A percentile compares a stretch with the other conserved stretches of the same genome.
Conservation (phyloP, 768 basidiomycete species). For the Pulveroboletus sp. region DNA sequence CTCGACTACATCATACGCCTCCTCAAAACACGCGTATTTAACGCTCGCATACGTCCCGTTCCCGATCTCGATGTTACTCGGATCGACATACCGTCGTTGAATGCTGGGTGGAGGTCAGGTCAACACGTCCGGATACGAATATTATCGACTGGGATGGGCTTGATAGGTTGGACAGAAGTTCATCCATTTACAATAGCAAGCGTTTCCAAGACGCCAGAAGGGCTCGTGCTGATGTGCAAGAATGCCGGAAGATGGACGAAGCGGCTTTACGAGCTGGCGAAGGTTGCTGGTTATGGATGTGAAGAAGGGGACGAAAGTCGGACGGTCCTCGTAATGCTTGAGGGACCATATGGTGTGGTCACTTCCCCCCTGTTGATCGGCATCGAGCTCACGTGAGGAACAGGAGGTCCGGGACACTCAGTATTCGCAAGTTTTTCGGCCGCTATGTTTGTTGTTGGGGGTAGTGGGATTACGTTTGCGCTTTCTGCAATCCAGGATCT, state of each 20-base stretch:
- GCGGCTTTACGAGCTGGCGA: conserved; percentile 39
- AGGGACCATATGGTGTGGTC: conserved; percentile 50
- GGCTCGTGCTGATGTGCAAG: conserved; percentile 50
- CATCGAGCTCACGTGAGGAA: conserved; percentile 3
- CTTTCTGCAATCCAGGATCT: conserved; percentile 52
- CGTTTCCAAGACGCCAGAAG: conserved; percentile 38
- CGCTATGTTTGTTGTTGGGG: conserved; percentile 54
- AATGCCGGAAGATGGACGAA: conserved; percentile 49
- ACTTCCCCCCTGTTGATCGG: not conserved
- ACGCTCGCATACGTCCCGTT: conserved; percentile 43
- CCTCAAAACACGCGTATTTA: conserved; percentile 42
- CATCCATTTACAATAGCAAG: conserved; percentile 56
- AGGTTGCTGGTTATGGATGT: conserved; percentile 33
- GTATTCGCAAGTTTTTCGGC: conserved; percentile 49
- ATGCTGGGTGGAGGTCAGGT: conserved; percentile 54
- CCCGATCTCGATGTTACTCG: conserved; percentile 45
- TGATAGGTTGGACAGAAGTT: conserved; percentile 38
- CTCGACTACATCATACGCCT: conserved; percentile 46
- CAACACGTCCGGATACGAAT: conserved; percentile 57
- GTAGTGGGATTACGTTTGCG: conserved; percentile 58
- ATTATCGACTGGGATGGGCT: conserved; percentile 37
- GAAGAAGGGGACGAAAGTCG: conserved; percentile 22
- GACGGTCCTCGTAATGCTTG: conserved; percentile 40
- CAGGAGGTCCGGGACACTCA: conserved; percentile 43
- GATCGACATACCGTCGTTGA: conserved; percentile 42